These are phyloP conservation scores for Tetrahymena malaccensis DNA, from an alignment of 73 alveolate genomes.

Conservation along the genomic window DNA sequence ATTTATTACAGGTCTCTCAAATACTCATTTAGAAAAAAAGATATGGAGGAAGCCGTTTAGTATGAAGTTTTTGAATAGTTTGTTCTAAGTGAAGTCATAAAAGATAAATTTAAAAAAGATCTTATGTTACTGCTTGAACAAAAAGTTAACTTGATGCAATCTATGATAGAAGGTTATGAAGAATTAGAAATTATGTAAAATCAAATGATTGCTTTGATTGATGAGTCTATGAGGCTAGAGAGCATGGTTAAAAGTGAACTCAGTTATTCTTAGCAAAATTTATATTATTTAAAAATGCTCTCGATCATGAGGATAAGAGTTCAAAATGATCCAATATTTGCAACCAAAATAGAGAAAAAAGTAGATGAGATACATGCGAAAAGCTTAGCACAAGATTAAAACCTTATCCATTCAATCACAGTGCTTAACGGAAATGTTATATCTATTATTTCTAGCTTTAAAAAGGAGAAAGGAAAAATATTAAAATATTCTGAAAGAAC, in stretches of 20 bases:
- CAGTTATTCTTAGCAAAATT: not conserved
- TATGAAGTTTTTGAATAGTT: not conserved
- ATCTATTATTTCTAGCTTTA: not conserved
- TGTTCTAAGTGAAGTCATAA: not conserved
- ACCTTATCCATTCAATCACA: not conserved
- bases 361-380: not conserved
- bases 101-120: not conserved
- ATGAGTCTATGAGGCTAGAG: not conserved
- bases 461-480: not conserved
- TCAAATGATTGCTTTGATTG: not conserved
- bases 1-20: not conserved
- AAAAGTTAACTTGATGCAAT: not conserved
- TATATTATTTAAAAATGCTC: not conserved
- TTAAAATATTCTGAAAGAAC: not conserved
- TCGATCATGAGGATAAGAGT: not conserved
- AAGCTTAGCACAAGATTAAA: not conserved
- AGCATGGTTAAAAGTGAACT: not conserved
- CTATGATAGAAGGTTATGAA: not conserved
- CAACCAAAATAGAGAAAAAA: not conserved
- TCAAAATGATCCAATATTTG: not conserved
- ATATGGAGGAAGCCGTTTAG: not conserved
- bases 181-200: not conserved
- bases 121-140: not conserved
- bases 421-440: not conserved
- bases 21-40: not conserved